A percentile compares a stretch with the other conserved stretches of the same genome.
phyloP scores from a whole-genome alignment of 2,329 filamentous ascomycete species.

The Pyricularia sp. region DNA sequence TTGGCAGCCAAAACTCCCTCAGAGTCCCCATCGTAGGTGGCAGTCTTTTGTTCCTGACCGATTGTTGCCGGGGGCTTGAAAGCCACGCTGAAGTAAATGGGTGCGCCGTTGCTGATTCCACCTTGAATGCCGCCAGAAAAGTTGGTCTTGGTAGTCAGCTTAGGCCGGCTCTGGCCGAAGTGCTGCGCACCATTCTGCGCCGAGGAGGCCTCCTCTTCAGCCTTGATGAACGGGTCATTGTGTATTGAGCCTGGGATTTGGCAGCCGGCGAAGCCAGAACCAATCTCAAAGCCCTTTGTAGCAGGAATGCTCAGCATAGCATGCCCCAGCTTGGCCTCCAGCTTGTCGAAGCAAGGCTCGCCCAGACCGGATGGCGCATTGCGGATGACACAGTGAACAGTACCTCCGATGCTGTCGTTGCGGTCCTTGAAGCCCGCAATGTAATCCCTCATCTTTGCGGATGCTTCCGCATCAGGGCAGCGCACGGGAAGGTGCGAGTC shows the following conservation, averaged over 20 bases:
- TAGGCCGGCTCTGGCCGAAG: conserved; percentile 33
- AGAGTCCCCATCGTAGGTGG: conserved; percentile 60
- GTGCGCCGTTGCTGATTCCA: conserved; percentile 86
- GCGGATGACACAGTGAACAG: conserved; percentile 86
- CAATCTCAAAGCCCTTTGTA: conserved; percentile 92
- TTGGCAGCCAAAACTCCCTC: conserved; percentile 81
- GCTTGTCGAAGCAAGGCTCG: conserved; percentile 91
- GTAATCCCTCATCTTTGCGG: conserved; percentile 64
- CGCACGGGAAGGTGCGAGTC: conserved; percentile 80
- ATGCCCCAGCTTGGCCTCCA: conserved; percentile 84
- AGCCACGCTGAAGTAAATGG: conserved; percentile 87
- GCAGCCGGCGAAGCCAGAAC: conserved; percentile 82
- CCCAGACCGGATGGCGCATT: conserved; percentile 80
- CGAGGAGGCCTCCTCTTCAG: background rate
- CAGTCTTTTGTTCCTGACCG: conserved; percentile 76
- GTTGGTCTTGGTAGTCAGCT: conserved; percentile 81
- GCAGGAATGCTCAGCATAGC: conserved; percentile 94
- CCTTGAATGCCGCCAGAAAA: conserved; percentile 93
- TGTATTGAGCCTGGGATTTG: conserved; percentile 81
- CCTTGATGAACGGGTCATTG: conserved; percentile 72
- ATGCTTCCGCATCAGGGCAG: conserved; percentile 62
- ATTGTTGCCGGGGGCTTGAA: conserved; percentile 97
- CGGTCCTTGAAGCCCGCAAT: conserved; percentile 72
- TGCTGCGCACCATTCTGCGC: background rate
- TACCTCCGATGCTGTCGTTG: conserved; percentile 86